Evolutionary conservation across 208 protist genomes (phyloP).

Genomic region (Trypanosoma cruzi): DNA sequence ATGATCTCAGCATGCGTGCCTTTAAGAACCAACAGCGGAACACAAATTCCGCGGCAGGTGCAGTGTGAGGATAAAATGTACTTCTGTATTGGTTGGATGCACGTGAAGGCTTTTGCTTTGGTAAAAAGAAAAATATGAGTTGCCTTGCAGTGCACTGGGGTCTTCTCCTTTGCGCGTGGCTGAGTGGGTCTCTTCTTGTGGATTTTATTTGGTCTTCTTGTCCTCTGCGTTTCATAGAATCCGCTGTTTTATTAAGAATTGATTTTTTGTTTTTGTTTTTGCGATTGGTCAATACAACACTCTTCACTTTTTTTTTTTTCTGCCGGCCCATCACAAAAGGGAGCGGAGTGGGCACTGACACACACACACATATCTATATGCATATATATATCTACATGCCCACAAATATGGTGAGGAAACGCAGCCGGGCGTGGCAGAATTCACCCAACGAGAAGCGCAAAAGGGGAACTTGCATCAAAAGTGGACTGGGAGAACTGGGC

Average conservation of each 20-base stretch:
- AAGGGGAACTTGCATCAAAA: slow-evolving; percentile 70
- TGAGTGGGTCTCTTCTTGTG: too few species aligned
- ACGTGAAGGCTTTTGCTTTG: too few species aligned
- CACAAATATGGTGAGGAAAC: slow-evolving; percentile 14
- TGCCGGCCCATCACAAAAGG: neutral
- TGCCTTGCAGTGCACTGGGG: too few species aligned
- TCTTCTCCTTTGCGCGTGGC: too few species aligned
- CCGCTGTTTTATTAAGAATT: neutral
- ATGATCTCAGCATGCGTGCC: slow-evolving; percentile 29
- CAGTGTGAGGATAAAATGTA: neutral
- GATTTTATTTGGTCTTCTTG: too few species aligned
- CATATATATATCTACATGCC: neutral
- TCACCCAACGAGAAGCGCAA: slow-evolving; percentile 38
- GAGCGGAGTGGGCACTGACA: neutral
- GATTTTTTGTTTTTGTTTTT: neutral
- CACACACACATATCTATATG: neutral
- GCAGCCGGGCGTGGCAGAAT: neutral
- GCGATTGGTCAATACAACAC: neutral
- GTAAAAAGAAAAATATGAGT: neutral
- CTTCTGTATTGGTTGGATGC: too few species aligned
- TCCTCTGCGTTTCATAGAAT: neutral
- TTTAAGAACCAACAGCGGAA: neutral
- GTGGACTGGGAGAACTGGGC: slow-evolving; percentile 58
- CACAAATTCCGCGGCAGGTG: neutral
- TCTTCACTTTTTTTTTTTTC: neutral